Evolutionary conservation across 345 rosid species (phyloP), one percentile per base, ranked within the genome.

Genomic region (Barbarea vulgaris): DNA sequence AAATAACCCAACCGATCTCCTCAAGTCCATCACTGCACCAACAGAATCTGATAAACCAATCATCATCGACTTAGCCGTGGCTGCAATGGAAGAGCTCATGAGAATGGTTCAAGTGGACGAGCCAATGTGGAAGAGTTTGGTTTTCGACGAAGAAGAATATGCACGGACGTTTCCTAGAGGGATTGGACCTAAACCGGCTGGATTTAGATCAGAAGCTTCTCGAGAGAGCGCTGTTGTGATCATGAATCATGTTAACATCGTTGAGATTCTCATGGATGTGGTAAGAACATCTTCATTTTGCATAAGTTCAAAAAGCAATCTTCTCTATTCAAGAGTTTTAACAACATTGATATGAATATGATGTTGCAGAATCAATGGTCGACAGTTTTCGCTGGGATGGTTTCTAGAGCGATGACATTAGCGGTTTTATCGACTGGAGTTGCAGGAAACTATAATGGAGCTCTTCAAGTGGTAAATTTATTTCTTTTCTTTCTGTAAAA

Each of bases 251-350:
- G 83, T 86, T 50, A 92, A 73, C 79, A 92, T 95, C 14, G 91
- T 95, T 37, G 97, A 92, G 84, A 89, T 92, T 65, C 94, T 95
- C 54, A 92, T 95, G 98, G 96, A 92, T 76, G 87, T 78, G 89
- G 99, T 95, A 48, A 27, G 14, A 4, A 19, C 48, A 17, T 52
- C 59, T 34, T 48, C 33, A 25, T 5, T 55, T 60, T 25, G 0
- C 19, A 61, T 18, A 18, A 33, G 4, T 41, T 5, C 31, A 12
- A 34, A 22, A 33, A 22, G 0, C 2, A 10, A 4, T 50, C 27
- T 28, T 39, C 28, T 50, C 60, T 67, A 2, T 25, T 31, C 13
- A 42, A 21, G 54, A 64, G 56, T 56, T 46, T 31, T 15, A n/a
- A 46, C 36, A 58, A 67, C n/a, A 14, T 6, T 41, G 2, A n/a